Evolutionary conservation across 1,139 yeast species (phyloP).

Genomic region (Suhomyces bokatorum): DNA sequence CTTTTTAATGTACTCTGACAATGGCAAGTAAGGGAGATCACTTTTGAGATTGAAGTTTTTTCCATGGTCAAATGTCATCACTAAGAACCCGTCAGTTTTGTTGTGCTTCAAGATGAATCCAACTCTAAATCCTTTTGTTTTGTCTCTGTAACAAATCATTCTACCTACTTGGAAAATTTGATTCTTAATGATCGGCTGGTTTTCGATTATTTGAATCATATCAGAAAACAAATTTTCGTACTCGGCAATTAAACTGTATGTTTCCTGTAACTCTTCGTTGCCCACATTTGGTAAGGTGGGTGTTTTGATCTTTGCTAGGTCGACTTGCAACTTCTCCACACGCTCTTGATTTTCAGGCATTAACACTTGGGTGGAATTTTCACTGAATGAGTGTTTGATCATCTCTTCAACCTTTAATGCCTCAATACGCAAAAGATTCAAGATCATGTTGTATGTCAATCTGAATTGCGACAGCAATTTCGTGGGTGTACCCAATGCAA

Average conservation of each 20-base stretch:
- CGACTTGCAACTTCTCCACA: slow-evolving; percentile 53
- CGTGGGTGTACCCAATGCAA: slow-evolving; percentile 84
- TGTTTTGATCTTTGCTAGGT: slow-evolving; percentile 42
- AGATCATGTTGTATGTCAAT: slow-evolving; percentile 91
- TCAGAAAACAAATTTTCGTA: slow-evolving; percentile 46
- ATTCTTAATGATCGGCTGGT: slow-evolving; percentile 47
- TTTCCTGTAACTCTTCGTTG: slow-evolving; percentile 42
- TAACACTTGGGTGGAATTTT: slow-evolving; percentile 80
- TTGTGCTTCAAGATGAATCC: slow-evolving; percentile 57
- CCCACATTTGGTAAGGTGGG: slow-evolving; percentile 40
- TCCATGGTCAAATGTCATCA: slow-evolving; percentile 51
- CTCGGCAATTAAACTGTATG: slow-evolving; percentile 46
- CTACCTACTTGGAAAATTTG: slow-evolving; percentile 57
- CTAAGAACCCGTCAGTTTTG: slow-evolving; percentile 28
- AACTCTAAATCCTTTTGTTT: slow-evolving; percentile 38
- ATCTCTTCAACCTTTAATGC: slow-evolving; percentile 94
- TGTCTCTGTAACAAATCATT: slow-evolving; percentile 58
- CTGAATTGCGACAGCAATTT: slow-evolving; percentile 89
- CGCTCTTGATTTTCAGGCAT: slow-evolving; percentile 82
- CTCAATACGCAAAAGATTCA: slow-evolving; percentile 86
- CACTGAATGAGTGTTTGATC: slow-evolving; percentile 95
- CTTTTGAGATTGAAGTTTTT: slow-evolving; percentile 30
- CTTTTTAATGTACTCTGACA: slow-evolving; percentile 25
- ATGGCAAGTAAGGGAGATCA: slow-evolving; percentile 57
- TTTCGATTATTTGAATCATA: slow-evolving; percentile 49